A percentile compares a stretch with the other conserved stretches of the same genome.
Evolutionary conservation across 2,329 filamentous ascomycete species (phyloP).

Genomic region (Pyricularia grisea): DNA sequence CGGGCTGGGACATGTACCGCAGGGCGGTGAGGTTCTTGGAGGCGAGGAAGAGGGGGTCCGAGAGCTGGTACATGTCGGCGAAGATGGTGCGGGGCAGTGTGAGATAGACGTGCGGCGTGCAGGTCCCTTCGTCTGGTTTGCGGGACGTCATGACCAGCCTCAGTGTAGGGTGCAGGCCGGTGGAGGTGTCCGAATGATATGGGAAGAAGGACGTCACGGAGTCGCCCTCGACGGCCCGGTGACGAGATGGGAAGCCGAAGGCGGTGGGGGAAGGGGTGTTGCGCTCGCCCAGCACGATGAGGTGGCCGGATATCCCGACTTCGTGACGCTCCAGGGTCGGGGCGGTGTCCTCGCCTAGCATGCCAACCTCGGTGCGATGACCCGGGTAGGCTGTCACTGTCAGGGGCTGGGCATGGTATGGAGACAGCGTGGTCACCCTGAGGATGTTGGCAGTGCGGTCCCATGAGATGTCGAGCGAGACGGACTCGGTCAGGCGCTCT

Average conservation of each 20-base stretch:
- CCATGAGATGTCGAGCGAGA: conserved; percentile 68
- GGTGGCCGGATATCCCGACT: conserved; percentile 65
- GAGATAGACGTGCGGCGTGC: conserved; percentile 68
- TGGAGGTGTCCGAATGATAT: conserved; percentile 18
- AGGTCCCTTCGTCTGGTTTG: conserved; percentile 38
- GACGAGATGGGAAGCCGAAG: conserved; percentile 77
- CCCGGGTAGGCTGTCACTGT: conserved; percentile 27
- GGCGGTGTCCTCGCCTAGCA: conserved; percentile 58
- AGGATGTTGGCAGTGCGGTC: conserved; percentile 58
- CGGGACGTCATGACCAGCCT: conserved; percentile 51
- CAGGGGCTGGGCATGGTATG: conserved; percentile 30
- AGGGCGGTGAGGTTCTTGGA: conserved; percentile 70
- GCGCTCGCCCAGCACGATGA: conserved; percentile 71
- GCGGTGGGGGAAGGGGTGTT: conserved; percentile 62
- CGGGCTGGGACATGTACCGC: conserved; percentile 61
- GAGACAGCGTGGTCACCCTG: conserved; percentile 57
- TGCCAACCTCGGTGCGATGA: conserved; percentile 68
- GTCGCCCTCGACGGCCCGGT: conserved; percentile 43
- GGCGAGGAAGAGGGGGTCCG: conserved; percentile 63
- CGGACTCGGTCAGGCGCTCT: conserved; percentile 37
- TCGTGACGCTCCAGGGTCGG: conserved; percentile 57
- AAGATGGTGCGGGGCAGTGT: conserved; percentile 77
- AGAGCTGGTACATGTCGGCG: conserved; percentile 78
- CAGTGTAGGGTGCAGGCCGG: conserved; percentile 74
- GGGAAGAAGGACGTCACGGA: background rate